phyloP scores from a whole-genome alignment of 768 basidiomycete species.

The Grammothele lineata region DNA sequence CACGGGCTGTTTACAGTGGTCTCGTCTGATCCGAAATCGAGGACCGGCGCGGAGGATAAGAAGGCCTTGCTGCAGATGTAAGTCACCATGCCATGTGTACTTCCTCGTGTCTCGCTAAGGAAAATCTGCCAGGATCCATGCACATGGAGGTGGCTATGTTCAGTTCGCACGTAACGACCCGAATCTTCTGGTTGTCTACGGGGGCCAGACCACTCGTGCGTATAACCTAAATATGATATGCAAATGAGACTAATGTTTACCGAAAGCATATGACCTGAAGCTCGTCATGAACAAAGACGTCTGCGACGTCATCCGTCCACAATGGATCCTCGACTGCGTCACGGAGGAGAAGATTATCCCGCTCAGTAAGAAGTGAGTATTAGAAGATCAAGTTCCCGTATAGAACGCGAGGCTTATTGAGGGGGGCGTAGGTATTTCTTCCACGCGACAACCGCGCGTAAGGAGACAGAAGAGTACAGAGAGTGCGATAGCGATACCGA shows the following conservation, averaged over 20 bases:
- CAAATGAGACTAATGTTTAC: no score
- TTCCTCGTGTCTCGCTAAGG: no score
- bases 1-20: slow-evolving; percentile 46
- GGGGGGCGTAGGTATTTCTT: slow-evolving; percentile 65
- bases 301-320: slow-evolving; percentile 71
- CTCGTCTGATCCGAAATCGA: slow-evolving; percentile 69
- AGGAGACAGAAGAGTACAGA: slow-evolving; percentile 47
- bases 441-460: slow-evolving; percentile 55
- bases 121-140: slow-evolving; percentile 50
- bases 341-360: slow-evolving; percentile 50
- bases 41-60: slow-evolving; percentile 64
- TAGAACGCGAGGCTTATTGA: not conserved
- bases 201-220: slow-evolving; percentile 66
- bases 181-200: slow-evolving; percentile 59
- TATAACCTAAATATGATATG: slow-evolving; percentile 4
- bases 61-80: slow-evolving; percentile 65
- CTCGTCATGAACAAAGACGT: slow-evolving; percentile 65
- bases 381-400: no score
- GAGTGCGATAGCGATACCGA: slow-evolving; percentile 1
- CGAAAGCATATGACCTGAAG: slow-evolving; percentile 72
- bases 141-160: slow-evolving; percentile 62
- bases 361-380: slow-evolving; percentile 58
- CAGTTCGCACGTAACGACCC: slow-evolving; percentile 57
- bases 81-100: slow-evolving; percentile 17
- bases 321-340: slow-evolving; percentile 83